These are phyloP conservation scores for Epichloe bromicola DNA, from an alignment of 2,329 filamentous ascomycete species.

Conservation along the genomic window DNA sequence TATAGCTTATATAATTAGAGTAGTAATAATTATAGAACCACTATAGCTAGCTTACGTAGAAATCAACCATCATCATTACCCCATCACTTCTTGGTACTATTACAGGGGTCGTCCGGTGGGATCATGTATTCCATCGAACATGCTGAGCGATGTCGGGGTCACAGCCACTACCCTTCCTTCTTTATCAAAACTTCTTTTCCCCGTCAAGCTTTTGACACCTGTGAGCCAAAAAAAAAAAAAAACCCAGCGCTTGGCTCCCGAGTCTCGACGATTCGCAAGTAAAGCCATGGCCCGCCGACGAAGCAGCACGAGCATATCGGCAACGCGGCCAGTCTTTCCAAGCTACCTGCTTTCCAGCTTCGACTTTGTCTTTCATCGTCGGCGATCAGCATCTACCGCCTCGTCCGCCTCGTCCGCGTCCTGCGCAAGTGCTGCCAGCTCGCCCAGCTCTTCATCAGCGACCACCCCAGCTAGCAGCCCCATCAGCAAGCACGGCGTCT, in stretches of 20 bases:
- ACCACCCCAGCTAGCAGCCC: constrained; percentile 18
- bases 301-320: constrained; percentile 23
- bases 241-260: not conserved
- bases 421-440: constrained; percentile 12
- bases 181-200: too few species aligned
- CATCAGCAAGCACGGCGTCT: constrained; percentile 7
- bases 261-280: not conserved
- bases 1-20: too few species aligned
- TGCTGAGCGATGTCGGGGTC: too few species aligned
- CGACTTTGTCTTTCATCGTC: constrained; percentile 32
- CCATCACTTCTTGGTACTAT: too few species aligned
- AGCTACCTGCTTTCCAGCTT: constrained; percentile 40
- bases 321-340: constrained; percentile 33
- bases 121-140: too few species aligned
- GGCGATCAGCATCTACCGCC: constrained; percentile 21
- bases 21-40: too few species aligned
- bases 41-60: too few species aligned
- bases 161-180: too few species aligned
- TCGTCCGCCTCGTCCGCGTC: constrained; percentile 16
- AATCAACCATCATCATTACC: too few species aligned
- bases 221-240: not conserved
- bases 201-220: too few species aligned
- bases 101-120: too few species aligned
- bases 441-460: constrained; percentile 15
- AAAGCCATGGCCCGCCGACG: constrained; percentile 10